Conservation (phyloP, 179 eudicot genomes). For the Monotropa hypopitys region DNA sequence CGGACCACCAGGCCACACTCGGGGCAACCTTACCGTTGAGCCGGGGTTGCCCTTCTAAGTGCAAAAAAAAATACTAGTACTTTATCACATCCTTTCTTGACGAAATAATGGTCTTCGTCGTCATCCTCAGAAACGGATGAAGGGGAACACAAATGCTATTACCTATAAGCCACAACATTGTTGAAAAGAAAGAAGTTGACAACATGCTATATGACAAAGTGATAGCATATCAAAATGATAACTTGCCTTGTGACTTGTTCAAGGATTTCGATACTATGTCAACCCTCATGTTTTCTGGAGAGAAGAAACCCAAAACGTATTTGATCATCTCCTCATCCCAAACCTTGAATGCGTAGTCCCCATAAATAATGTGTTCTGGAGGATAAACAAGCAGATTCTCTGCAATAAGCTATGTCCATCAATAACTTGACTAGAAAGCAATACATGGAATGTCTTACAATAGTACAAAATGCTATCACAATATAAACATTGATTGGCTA, state of each 20-base stretch:
- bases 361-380: conserved; percentile 83
- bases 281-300: conserved; percentile 80
- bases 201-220: conserved; percentile 5
- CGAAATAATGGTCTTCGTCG: neutral
- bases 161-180: neutral
- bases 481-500: neutral
- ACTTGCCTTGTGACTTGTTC: conserved; percentile 45
- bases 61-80: neutral
- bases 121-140: neutral
- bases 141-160: neutral
- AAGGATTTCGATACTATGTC: conserved; percentile 59
- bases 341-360: conserved; percentile 67
- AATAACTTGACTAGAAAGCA: neutral
- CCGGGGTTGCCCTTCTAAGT: no score
- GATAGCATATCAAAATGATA: neutral
- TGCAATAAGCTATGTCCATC: conserved; percentile 22
- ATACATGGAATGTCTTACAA: neutral
- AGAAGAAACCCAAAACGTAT: conserved; percentile 45
- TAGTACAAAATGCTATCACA: neutral
- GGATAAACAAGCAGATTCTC: conserved; percentile 70
- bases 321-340: conserved; percentile 70
- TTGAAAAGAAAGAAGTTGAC: neutral
- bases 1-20: no score
- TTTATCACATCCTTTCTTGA: neutral
- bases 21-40: no score